These are phyloP conservation scores for Plantago elongata DNA, from an alignment of 257 asterid species.

Conservation along the genomic window DNA sequence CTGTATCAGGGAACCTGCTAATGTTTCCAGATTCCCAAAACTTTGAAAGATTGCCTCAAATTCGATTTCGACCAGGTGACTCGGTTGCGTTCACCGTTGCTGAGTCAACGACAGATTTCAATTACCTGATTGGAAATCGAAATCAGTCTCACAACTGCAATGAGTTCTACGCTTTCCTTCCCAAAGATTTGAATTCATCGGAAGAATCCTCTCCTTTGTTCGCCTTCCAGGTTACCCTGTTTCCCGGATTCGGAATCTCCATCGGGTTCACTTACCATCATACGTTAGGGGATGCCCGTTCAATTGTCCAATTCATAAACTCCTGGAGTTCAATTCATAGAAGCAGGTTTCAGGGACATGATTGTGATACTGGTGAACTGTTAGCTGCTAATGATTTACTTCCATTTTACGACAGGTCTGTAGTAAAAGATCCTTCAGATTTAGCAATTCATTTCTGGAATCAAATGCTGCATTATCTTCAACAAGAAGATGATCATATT, in stretches of 20 bases:
- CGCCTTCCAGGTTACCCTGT: constrained; percentile 31
- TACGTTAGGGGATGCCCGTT: constrained; percentile 26
- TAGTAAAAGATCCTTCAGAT: constrained; percentile 14
- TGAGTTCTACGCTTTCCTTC: constrained; percentile 18
- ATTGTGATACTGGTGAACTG: not conserved
- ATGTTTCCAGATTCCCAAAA: not conserved
- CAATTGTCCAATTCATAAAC: constrained; percentile 8
- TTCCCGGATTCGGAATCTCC: constrained; percentile 27
- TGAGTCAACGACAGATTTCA: constrained; percentile 1
- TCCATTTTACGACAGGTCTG: constrained; percentile 22
- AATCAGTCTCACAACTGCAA: constrained; percentile 7
- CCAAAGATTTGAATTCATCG: constrained; percentile 1
- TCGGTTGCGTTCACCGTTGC: constrained; percentile 11
- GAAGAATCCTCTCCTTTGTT: constrained; percentile 15
- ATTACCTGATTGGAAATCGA: constrained; percentile 12
- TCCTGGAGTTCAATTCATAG: constrained; percentile 21
- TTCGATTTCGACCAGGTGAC: constrained; percentile 8
- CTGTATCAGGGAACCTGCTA: constrained; percentile 1
- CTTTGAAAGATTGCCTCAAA: not conserved
- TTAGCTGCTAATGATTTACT: not conserved
- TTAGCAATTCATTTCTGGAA: constrained; percentile 12
- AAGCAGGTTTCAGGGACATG: not conserved
- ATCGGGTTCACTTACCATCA: constrained; percentile 28
- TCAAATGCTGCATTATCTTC: not conserved
- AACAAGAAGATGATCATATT: not conserved